These are phyloP conservation scores for Hyaloscypha finlandica DNA, from an alignment of 495 filamentous ascomycete genomes.

Conservation along the genomic window DNA sequence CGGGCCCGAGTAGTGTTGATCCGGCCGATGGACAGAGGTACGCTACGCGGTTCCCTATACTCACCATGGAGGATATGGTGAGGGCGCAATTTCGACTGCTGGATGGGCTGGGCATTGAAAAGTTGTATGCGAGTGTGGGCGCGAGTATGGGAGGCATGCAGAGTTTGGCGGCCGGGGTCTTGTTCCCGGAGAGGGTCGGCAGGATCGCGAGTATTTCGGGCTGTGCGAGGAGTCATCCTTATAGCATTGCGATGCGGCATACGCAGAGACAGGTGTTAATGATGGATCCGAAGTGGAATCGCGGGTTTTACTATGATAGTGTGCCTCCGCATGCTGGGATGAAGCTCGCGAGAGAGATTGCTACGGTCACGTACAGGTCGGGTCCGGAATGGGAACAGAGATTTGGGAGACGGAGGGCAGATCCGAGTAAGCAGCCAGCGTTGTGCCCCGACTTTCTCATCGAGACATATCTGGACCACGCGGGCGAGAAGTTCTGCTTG, in stretches of 20 bases:
- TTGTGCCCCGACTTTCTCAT: conserved; percentile 97
- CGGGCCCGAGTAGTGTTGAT: conserved; percentile 85
- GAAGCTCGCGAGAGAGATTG: conserved; percentile 97
- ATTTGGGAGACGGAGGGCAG: conserved; percentile 86
- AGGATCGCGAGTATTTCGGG: conserved; percentile 89
- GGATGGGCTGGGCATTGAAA: conserved; percentile 74
- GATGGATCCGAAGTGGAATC: conserved; percentile 97
- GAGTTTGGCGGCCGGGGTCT: conserved; percentile 83
- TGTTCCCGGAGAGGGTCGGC: conserved; percentile 79
- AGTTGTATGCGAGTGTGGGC: conserved; percentile 89
- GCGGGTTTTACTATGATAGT: conserved; percentile 91
- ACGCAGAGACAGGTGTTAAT: conserved; percentile 97
- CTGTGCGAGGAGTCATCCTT: conserved; percentile 93
- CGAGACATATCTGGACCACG: conserved; percentile 97
- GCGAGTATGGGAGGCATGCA: conserved; percentile 99
- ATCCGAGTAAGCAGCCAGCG: conserved; percentile 81
- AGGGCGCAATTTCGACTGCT: conserved; percentile 90
- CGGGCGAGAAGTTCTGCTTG: conserved; percentile 98
- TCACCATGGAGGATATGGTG: conserved; percentile 98
- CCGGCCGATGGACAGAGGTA: conserved; percentile 86
- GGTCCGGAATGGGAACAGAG: conserved; percentile 98
- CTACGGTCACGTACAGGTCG: conserved; percentile 94
- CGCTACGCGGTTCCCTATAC: conserved; percentile 93
- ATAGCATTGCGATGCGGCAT: conserved; percentile 99
- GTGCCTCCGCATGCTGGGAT: conserved; percentile 94